Evolutionary conservation across 2,329 filamentous ascomycete species (phyloP).

Genomic region (Chaetothyriales sp.): DNA sequence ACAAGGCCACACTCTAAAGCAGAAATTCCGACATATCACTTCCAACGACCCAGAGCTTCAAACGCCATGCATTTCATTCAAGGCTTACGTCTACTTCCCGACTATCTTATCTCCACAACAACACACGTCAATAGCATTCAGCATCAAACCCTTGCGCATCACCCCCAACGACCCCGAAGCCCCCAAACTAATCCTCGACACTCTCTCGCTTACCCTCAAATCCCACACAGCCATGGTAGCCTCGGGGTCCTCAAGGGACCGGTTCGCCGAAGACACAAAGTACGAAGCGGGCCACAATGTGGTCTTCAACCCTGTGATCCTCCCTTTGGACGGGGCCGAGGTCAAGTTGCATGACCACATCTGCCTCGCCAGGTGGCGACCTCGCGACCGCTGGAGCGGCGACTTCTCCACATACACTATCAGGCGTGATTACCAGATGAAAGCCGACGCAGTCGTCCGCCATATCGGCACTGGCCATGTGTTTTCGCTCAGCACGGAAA

Average conservation of each 20-base stretch:
- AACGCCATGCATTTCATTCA: too few relatives aligned
- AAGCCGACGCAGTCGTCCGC: slow-evolving; percentile 1
- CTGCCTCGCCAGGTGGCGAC: too few relatives aligned
- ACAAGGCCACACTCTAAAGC: background rate
- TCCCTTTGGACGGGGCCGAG: too few relatives aligned
- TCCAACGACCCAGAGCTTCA: background rate
- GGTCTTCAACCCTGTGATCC: too few relatives aligned
- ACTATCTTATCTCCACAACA: background rate
- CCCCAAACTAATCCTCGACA: background rate
- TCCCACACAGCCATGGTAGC: background rate
- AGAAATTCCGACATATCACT: slow-evolving; percentile 2
- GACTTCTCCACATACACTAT: background rate
- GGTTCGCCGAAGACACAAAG: background rate
- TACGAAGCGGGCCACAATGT: background rate
- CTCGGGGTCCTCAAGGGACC: background rate
- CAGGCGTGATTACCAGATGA: background rate
- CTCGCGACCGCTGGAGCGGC: background rate
- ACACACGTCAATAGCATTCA: background rate
- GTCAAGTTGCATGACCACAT: too few relatives aligned
- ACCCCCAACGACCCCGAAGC: slow-evolving; percentile 1
- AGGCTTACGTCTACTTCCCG: background rate
- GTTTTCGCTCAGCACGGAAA: background rate
- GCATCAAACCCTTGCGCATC: background rate
- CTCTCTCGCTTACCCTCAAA: background rate
- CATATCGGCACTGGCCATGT: background rate